Base-by-base conservation (phyloP, 2,329 filamentous ascomycete species). In the Aureobasidium sp. region DNA sequence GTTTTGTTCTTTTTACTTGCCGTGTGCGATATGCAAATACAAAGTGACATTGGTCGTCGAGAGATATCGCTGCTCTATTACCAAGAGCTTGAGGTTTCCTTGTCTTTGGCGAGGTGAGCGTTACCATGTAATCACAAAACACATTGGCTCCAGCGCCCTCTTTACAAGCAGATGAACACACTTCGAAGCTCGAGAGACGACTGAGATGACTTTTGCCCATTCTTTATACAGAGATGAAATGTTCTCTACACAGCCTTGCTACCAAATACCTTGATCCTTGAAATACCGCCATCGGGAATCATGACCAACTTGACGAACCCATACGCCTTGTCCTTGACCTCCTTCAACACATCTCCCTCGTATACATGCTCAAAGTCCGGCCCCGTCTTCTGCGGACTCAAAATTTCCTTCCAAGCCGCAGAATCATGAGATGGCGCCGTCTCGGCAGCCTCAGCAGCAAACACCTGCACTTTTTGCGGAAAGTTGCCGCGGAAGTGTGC, bases 281-380 rank as follows among this genome's bases (percentile, higher is more conserved):
- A 96, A 2, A 97, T 89, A 27, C 93, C 92, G 37, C 93, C 92
- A 74, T 97, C 92, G 0, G 93, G 93, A 67, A 96, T 90, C 72
- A 97, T 94, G 37, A 90, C 89, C 72, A 97, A 79, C 81, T 96
- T 97, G 24, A 92, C 85, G 76, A 94, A 91, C 14, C 88, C 91
- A 70, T 90, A 89, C 2, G 79, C 76, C 71, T 79, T 81, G 40
- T 84, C 83, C 67, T 80, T 77, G 19, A 84, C 77, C n/a, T 65
- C 54, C 67, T 73, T 72, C 66, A 79, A 64, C 61, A 68, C 68
- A 15, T 75, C 72, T 24, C 35, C 65, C 57, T 67, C 77, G 71
- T 88, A 89, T 65, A 82, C 81, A 71, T 91, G 88, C 76, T 91
- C 88, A 68, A 79, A 78, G 71, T 93, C 89, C 19, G 89, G 86